phyloP scores from a whole-genome alignment of 78 protist genomes.

The Speleostelium caveatum region DNA sequence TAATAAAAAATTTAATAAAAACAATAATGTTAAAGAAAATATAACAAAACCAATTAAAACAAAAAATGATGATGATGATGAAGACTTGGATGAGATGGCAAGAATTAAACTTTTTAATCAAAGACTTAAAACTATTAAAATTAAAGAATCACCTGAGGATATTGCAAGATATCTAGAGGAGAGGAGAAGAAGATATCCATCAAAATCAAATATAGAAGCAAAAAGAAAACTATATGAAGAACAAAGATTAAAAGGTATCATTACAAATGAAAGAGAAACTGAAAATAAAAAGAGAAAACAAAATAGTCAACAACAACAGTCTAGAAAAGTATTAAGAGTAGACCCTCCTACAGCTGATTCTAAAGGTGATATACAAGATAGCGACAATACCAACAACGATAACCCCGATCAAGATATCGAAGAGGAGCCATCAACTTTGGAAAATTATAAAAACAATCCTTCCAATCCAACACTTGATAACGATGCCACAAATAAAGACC shows the following conservation, averaged over 20 bases:
- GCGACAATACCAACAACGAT: background rate
- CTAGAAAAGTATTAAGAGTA: background rate
- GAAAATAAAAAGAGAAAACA: no score
- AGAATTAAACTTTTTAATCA: constrained; percentile 62
- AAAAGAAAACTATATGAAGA: background rate
- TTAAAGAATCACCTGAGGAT: constrained; percentile 65
- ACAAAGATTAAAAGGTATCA: background rate
- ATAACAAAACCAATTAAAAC: background rate
- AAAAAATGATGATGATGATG: constrained; percentile 27
- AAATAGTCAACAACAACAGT: background rate
- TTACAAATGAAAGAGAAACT: no score
- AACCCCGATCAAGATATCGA: background rate
- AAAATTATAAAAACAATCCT: no score
- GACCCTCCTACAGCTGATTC: background rate
- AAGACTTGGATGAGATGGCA: constrained; percentile 42
- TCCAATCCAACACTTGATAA: no score
- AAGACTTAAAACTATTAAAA: constrained; percentile 49
- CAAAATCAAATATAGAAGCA: constrained; percentile 27
- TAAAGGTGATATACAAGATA: no score
- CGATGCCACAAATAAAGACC: background rate
- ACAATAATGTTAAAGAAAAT: background rate
- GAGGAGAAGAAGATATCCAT: constrained; percentile 61
- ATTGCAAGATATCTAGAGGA: constrained; percentile 71
- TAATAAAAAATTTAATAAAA: background rate
- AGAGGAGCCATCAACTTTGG: background rate